Percentiles rank a stretch among this genome's conserved stretches.
Evolutionary conservation across 2,329 filamentous ascomycete genomes (phyloP).

Genomic region (Verticillium albo-atrum): DNA sequence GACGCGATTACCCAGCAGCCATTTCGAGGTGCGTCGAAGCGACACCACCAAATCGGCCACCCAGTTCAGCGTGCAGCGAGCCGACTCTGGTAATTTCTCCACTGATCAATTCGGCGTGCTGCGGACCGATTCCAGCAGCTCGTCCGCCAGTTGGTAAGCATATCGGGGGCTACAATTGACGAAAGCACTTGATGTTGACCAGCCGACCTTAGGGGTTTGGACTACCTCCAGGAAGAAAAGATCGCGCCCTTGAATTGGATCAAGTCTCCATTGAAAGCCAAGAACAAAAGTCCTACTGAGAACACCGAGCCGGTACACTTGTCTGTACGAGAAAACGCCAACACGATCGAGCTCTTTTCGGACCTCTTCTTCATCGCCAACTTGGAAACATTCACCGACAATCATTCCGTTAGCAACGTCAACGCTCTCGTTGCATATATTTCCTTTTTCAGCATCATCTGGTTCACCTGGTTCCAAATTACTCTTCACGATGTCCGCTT

Average conservation of each 20-base stretch:
- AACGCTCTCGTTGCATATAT: slow-evolving; percentile 34
- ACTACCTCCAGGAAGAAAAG: slow-evolving; percentile 10
- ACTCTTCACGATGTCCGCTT: slow-evolving; percentile 56
- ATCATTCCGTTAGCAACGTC: slow-evolving; percentile 48
- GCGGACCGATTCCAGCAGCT: not conserved
- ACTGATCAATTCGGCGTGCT: not conserved
- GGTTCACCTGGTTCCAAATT: slow-evolving; percentile 58
- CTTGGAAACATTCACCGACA: slow-evolving; percentile 50
- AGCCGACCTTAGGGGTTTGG: slow-evolving; percentile 2
- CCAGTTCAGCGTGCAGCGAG: not conserved
- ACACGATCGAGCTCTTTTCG: slow-evolving; percentile 53
- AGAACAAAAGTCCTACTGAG: not conserved
- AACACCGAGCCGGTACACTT: not conserved
- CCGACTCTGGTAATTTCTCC: not conserved
- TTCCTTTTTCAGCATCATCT: slow-evolving; percentile 50
- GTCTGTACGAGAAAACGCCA: slow-evolving; percentile 32
- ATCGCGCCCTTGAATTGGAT: slow-evolving; percentile 10
- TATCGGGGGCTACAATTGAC: not conserved
- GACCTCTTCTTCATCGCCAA: slow-evolving; percentile 59
- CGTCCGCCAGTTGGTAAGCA: not conserved
- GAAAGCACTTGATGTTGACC: not conserved
- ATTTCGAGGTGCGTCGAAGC: not conserved
- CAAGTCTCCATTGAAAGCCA: slow-evolving; percentile 6
- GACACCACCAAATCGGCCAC: not conserved
- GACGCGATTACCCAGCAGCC: not conserved